Evolutionary conservation across 345 rosid genomes (phyloP).

Genomic region (Cardamine occulta): DNA sequence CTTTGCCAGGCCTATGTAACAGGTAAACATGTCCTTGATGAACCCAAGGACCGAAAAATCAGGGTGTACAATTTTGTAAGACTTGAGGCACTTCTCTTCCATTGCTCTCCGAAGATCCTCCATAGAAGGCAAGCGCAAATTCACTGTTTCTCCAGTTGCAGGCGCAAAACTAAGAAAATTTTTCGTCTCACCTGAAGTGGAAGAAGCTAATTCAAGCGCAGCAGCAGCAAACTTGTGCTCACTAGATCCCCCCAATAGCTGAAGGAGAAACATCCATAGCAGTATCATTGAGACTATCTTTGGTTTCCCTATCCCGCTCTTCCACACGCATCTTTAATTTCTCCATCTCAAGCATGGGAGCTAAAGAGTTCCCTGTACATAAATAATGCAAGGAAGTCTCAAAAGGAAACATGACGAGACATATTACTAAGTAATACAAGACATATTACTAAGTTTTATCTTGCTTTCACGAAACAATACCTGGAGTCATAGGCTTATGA

Average conservation of each 20-base stretch:
- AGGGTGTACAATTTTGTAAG: constrained; percentile 25
- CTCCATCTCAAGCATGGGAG: constrained; percentile 36
- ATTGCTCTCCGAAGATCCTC: constrained; percentile 62
- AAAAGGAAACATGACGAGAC: background rate
- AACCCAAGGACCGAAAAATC: constrained; percentile 60
- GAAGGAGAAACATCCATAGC: background rate
- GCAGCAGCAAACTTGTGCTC: background rate
- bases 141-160: constrained; percentile 52
- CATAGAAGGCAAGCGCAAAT: constrained; percentile 58
- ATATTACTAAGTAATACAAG: background rate
- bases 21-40: constrained; percentile 72
- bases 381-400: constrained; percentile 39
- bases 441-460: no score
- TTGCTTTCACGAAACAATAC: no score
- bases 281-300: background rate
- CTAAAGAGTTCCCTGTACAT: constrained; percentile 31
- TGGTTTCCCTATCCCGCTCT: background rate
- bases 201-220: constrained; percentile 65
- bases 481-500: no score
- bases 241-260: background rate
- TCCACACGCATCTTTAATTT: constrained; percentile 37
- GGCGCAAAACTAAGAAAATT: constrained; percentile 60
- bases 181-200: constrained; percentile 73
- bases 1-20: constrained; percentile 67
- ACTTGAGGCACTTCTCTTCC: constrained; percentile 67